Evolutionary conservation across 371 early-diverging fungal species (phyloP).

Genomic region (Apophysomyces trapeziformis): DNA sequence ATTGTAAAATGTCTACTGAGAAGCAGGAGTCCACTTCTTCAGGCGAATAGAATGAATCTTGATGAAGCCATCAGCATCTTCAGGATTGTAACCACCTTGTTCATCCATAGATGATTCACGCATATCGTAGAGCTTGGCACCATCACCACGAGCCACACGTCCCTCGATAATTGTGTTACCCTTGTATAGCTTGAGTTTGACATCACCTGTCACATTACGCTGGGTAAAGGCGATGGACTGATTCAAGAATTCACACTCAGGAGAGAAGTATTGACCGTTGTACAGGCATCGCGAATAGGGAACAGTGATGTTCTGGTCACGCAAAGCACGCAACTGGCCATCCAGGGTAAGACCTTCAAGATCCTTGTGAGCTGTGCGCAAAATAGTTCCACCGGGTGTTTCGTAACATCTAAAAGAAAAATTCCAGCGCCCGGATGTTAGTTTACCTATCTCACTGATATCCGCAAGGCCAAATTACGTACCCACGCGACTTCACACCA

Average conservation of each 20-base stretch:
- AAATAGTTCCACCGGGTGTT: slow-evolving; percentile 96
- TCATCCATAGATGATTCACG: slow-evolving; percentile 95
- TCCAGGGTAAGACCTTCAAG: slow-evolving; percentile 95
- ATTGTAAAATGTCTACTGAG: slow-evolving; percentile 7
- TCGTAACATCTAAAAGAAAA: slow-evolving; percentile 83
- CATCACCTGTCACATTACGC: slow-evolving; percentile 86
- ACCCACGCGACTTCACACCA: slow-evolving; percentile 97
- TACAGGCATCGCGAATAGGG: slow-evolving; percentile 80
- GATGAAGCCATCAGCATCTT: slow-evolving; percentile 96
- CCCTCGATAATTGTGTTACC: slow-evolving; percentile 91
- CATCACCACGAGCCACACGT: slow-evolving; percentile 72
- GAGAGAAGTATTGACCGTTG: slow-evolving; percentile 96
- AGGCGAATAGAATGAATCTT: slow-evolving; percentile 95
- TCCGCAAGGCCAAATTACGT: not conserved
- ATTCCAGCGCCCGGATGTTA: not conserved
- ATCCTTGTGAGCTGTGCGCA: slow-evolving; percentile 94
- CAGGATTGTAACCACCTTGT: slow-evolving; percentile 92
- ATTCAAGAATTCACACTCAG: slow-evolving; percentile 90
- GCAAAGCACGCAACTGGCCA: slow-evolving; percentile 91
- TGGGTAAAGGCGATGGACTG: slow-evolving; percentile 84
- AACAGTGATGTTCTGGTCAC: slow-evolving; percentile 86
- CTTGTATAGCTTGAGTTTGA: slow-evolving; percentile 95
- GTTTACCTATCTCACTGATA: no score
- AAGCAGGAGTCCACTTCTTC: slow-evolving; percentile 80
- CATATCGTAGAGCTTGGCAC: slow-evolving; percentile 91